A percentile compares a stretch with the other conserved stretches of the same genome.
phyloP scores from a whole-genome alignment of 495 filamentous ascomycete genomes.

The Penicillium simplicissimum region DNA sequence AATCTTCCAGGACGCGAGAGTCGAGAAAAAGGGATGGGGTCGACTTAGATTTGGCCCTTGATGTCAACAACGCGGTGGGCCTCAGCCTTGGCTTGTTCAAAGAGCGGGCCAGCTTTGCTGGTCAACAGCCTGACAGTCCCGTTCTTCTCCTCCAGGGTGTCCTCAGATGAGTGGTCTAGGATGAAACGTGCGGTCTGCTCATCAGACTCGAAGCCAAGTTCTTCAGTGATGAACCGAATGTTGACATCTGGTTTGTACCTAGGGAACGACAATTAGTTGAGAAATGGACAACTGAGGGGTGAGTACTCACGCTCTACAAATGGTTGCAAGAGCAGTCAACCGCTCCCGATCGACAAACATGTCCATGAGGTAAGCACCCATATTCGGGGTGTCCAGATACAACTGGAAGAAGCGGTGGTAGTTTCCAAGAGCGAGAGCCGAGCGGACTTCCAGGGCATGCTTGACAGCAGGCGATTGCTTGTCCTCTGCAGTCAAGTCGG shows the following conservation, averaged over 20 bases:
- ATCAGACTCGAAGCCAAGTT: conserved; percentile 93
- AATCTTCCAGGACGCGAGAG: neutral
- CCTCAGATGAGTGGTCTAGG: conserved; percentile 68
- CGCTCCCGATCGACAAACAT: conserved; percentile 97
- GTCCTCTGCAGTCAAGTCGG: conserved; percentile 96
- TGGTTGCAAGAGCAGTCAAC: conserved; percentile 80
- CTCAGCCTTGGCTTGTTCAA: conserved; percentile 67
- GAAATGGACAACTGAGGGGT: neutral
- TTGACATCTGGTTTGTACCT: conserved; percentile 91
- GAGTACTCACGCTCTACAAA: conserved; percentile 83
- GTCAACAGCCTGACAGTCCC: conserved; percentile 74
- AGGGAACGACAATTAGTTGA: neutral
- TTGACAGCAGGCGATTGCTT: conserved; percentile 80
- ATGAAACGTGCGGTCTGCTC: conserved; percentile 88
- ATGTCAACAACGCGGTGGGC: conserved; percentile 90
- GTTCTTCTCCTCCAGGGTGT: conserved; percentile 76
- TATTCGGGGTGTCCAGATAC: conserved; percentile 91
- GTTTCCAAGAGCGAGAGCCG: conserved; percentile 88
- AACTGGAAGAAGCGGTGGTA: conserved; percentile 97
- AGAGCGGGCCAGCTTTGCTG: conserved; percentile 66
- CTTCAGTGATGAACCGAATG: conserved; percentile 89
- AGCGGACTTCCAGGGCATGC: conserved; percentile 90
- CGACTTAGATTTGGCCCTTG: conserved; percentile 87
- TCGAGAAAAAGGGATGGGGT: neutral
- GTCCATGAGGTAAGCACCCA: conserved; percentile 98